Percentiles rank a stretch among this genome's conserved stretches.
Evolutionary conservation across 2,329 filamentous ascomycete genomes (phyloP).

Genomic region (Ophiosphaerella narmari): DNA sequence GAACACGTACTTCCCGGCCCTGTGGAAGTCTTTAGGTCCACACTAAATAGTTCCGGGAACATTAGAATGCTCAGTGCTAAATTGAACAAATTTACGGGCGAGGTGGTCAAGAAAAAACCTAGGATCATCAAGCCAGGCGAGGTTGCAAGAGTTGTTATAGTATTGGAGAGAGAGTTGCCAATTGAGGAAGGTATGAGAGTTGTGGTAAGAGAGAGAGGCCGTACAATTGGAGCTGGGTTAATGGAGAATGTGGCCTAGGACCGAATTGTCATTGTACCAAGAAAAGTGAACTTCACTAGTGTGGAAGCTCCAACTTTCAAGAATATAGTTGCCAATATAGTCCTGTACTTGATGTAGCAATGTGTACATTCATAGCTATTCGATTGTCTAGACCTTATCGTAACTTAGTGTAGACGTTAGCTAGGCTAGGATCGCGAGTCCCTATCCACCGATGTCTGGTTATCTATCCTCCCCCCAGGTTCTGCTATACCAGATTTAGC

Average conservation of each 20-base stretch:
- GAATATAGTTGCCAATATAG: too few relatives aligned
- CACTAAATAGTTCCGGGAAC: conserved; percentile 76
- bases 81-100: conserved; percentile 78
- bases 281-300: too few relatives aligned
- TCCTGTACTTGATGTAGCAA: too few relatives aligned
- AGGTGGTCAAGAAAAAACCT: conserved; percentile 79
- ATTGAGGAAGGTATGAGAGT: conserved; percentile 80
- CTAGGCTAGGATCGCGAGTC: too few relatives aligned
- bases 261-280: neutral
- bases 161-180: conserved; percentile 74
- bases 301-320: too few relatives aligned
- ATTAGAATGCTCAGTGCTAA: conserved; percentile 73
- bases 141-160: conserved; percentile 77
- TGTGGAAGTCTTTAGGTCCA: conserved; percentile 85
- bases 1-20: conserved; percentile 87
- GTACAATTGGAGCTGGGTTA: conserved; percentile 85
- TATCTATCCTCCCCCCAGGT: neutral
- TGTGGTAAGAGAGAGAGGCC: conserved; percentile 77
- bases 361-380: too few relatives aligned
- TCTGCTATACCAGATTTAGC: conserved; percentile 1
- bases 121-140: conserved; percentile 79
- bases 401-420: too few relatives aligned
- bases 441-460: too few relatives aligned
- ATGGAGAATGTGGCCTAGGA: conserved; percentile 60
- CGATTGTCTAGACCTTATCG: too few relatives aligned